Conservation (phyloP, 306 rosid species). For the Rosa persica region DNA sequence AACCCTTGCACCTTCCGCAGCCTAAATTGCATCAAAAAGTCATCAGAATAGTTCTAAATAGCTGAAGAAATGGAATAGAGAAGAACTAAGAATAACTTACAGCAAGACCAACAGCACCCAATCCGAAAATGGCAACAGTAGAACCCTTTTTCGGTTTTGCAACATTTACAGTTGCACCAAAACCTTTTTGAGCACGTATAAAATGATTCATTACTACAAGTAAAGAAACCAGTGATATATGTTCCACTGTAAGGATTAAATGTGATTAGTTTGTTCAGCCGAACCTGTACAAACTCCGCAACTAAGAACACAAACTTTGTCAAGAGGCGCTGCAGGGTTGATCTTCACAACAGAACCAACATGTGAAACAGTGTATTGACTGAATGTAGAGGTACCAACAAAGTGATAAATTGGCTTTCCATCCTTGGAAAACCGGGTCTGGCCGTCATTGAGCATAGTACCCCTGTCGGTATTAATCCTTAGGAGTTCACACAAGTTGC, state of each 20-base stretch:
- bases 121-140: conserved; percentile 79
- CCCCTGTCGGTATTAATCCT: conserved; percentile 90
- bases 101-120: conserved; percentile 95
- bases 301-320: conserved; percentile 87
- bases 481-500: conserved; percentile 92
- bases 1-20: conserved; percentile 89
- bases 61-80: not conserved
- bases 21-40: conserved; percentile 35
- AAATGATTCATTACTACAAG: not conserved
- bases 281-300: conserved; percentile 91
- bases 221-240: not conserved
- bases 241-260: not conserved
- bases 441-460: conserved; percentile 60
- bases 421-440: conserved; percentile 64
- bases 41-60: not conserved
- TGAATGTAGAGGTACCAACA: conserved; percentile 86
- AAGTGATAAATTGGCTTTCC: conserved; percentile 82
- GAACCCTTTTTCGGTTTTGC: conserved; percentile 84
- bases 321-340: conserved; percentile 88
- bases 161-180: conserved; percentile 87
- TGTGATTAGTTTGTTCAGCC: not conserved
- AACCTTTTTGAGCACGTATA: conserved; percentile 41
- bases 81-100: conserved; percentile 41
- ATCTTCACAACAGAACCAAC: conserved; percentile 80
- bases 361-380: conserved; percentile 81